Conservation (phyloP, 2,329 filamentous ascomycete genomes). For the Beauveria varroae region DNA sequence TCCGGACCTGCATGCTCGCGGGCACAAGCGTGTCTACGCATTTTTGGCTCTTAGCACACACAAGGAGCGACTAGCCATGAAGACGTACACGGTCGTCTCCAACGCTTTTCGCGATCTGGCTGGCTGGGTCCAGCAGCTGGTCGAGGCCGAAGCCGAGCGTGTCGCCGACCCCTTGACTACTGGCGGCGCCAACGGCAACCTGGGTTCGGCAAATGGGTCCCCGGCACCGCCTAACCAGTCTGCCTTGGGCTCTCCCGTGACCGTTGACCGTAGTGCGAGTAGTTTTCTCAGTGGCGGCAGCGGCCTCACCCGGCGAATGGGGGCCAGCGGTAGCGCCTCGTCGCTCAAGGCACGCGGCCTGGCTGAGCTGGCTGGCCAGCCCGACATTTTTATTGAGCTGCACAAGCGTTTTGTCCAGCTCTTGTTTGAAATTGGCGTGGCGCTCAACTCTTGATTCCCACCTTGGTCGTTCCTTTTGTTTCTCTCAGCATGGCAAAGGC, state of each 20-base stretch:
- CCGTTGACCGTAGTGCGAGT: slow-evolving; percentile 37
- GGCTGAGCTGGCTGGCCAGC: slow-evolving; percentile 57
- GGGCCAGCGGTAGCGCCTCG: slow-evolving; percentile 47
- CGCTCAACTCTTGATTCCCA: slow-evolving; percentile 37
- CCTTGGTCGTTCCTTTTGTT: slow-evolving; percentile 1
- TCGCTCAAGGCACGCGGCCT: slow-evolving; percentile 52
- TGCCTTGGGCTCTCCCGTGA: slow-evolving; percentile 24
- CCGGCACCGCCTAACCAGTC: slow-evolving; percentile 20
- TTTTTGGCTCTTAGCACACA: slow-evolving; percentile 59
- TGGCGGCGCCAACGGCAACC: slow-evolving; percentile 29
- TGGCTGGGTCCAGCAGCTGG: slow-evolving; percentile 57
- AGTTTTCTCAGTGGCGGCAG: slow-evolving; percentile 50
- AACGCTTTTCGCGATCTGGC: slow-evolving; percentile 57
- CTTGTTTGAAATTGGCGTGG: slow-evolving; percentile 50
- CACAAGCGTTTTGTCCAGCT: slow-evolving; percentile 57
- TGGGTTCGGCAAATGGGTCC: slow-evolving; percentile 16
- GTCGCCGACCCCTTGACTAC: slow-evolving; percentile 36
- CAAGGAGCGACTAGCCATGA: slow-evolving; percentile 57
- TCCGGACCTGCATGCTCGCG: slow-evolving; percentile 58
- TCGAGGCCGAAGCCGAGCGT: slow-evolving; percentile 55
- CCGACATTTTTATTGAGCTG: slow-evolving; percentile 62
- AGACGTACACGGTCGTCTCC: slow-evolving; percentile 55
- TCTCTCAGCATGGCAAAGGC: slow-evolving; percentile 17
- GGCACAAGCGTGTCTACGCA: slow-evolving; percentile 62
- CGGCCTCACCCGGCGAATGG: slow-evolving; percentile 51